Percentiles rank a stretch among this genome's conserved stretches.
These are phyloP conservation scores for Epichloe glyceriae DNA, from an alignment of 2,329 filamentous ascomycete genomes.

Conservation along the genomic window DNA sequence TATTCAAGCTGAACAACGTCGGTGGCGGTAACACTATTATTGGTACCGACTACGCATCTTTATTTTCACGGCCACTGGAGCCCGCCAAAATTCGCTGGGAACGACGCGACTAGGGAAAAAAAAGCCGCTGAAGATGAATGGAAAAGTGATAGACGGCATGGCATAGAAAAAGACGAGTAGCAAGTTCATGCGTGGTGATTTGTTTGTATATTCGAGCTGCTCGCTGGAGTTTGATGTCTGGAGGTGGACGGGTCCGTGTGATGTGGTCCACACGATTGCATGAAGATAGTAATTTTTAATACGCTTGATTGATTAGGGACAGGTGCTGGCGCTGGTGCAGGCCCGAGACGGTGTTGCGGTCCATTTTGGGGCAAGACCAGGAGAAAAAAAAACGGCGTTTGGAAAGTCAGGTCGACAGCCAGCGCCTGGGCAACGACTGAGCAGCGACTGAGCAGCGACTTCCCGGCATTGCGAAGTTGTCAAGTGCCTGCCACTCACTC, in stretches of 20 bases:
- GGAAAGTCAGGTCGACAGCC: no score
- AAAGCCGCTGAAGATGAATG: neutral
- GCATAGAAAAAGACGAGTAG: neutral
- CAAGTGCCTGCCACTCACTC: no score
- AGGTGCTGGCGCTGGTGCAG: neutral
- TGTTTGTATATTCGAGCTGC: constrained; percentile 1
- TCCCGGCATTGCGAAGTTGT: no score
- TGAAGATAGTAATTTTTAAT: constrained; percentile 5
- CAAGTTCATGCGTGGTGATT: neutral
- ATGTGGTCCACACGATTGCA: neutral
- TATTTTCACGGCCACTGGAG: constrained; percentile 62
- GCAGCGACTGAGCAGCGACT: no score
- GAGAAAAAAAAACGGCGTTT: no score
- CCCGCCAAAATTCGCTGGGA: constrained; percentile 67
- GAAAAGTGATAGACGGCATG: neutral
- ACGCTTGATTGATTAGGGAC: neutral
- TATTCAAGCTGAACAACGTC: constrained; percentile 67
- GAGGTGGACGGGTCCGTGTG: neutral
- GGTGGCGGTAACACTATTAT: constrained; percentile 58
- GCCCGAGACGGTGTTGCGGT: neutral
- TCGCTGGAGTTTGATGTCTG: constrained; percentile 3
- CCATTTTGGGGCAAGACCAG: neutral
- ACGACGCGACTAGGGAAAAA: constrained; percentile 35
- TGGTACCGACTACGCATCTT: constrained; percentile 53
- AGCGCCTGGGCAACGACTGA: no score